Base-by-base conservation (phyloP, 805 yeast species). In the Nakazawaea wickerhamii region DNA sequence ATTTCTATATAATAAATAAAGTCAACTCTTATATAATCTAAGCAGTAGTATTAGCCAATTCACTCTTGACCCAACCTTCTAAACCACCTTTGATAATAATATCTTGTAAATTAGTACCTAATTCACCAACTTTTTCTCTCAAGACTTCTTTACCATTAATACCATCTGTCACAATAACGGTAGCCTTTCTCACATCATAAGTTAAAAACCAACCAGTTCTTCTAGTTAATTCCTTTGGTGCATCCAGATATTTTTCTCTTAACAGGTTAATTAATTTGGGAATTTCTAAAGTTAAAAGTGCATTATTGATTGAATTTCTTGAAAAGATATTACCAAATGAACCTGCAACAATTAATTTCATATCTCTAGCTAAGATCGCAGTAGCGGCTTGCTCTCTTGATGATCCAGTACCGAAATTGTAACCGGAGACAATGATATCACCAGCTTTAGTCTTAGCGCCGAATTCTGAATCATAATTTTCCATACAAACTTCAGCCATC, bases 401-500 rank as follows among this genome's bases (percentile, higher is more conserved):
- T 7, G 97, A 90, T 36, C 99, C 99, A 9, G 99, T 93, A 54
- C 99, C 99, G 60, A 93, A 93, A 62, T 93, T 93, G 72, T 69
- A 93, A 14, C 99, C 99, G 44, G 90, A 79, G 36, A 93, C 77
- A 44, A 93, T 77, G 53, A 93, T 89, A 63, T 93, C 99, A 38
- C 91, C 88, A 4, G 95, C 76, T 48, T 79, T 70, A 23, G 95
- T 85, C 70, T 88, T 90, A 23, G 65, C 49, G 45, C 84, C 81
- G 63, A 93, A 93, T 51, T 90, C 95, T 11, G 86, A 60, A 63
- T 93, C 99, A 65, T 93, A 93, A 69, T 93, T 93, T 67, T 93
- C 99, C 99, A 93, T 93, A 70, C 99, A 93, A 36, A 93, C 99
- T 64, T 91, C 85, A 27, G 99, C 99, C 99, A 93, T 93, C 61